A percentile compares a stretch with the other conserved stretches of the same genome.
Evolutionary conservation across 2,329 filamentous ascomycete genomes (phyloP).

Genomic region (Leptosphaerulina australis): DNA sequence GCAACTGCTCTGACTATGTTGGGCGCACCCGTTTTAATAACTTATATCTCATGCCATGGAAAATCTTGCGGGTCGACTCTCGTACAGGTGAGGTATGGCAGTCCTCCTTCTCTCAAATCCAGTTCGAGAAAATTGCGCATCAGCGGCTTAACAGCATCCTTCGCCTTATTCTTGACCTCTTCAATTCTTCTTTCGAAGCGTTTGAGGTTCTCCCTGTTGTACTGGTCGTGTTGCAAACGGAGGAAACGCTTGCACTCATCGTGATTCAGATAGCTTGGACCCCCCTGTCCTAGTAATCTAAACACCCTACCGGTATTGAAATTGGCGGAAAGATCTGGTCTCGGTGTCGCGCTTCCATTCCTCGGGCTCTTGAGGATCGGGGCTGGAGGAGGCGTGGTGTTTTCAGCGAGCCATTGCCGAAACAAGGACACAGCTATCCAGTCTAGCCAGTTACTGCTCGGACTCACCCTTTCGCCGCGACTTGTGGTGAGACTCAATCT

Average conservation of each 20-base stretch:
- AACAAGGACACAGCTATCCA: conserved; percentile 90
- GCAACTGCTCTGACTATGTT: too few species aligned
- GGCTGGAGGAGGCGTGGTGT: conserved; percentile 73
- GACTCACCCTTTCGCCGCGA: conserved; percentile 80
- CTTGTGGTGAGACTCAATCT: conserved; percentile 78
- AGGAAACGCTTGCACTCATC: conserved; percentile 92
- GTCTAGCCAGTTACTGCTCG: conserved; percentile 79
- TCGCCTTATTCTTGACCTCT: conserved; percentile 83
- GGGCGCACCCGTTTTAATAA: too few species aligned
- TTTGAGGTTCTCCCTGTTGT: conserved; percentile 83
- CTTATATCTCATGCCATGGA: conserved; percentile 60
- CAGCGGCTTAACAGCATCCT: conserved; percentile 81
- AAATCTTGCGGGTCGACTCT: conserved; percentile 66
- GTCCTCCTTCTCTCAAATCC: conserved; percentile 64
- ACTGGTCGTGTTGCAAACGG: conserved; percentile 80
- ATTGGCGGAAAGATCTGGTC: conserved; percentile 35
- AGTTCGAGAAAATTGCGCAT: conserved; percentile 86
- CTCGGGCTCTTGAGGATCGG: conserved; percentile 55
- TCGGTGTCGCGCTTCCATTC: conserved; percentile 26
- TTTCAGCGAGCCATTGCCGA: conserved; percentile 90
- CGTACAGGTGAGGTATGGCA: conserved; percentile 70
- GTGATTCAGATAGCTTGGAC: conserved; percentile 72
- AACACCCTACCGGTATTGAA: conserved; percentile 75
- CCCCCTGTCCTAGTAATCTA: conserved; percentile 71
- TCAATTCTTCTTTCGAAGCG: conserved; percentile 87